Base-by-base conservation (phyloP, 768 basidiomycete species). In the Flagelloscypha sp. region DNA sequence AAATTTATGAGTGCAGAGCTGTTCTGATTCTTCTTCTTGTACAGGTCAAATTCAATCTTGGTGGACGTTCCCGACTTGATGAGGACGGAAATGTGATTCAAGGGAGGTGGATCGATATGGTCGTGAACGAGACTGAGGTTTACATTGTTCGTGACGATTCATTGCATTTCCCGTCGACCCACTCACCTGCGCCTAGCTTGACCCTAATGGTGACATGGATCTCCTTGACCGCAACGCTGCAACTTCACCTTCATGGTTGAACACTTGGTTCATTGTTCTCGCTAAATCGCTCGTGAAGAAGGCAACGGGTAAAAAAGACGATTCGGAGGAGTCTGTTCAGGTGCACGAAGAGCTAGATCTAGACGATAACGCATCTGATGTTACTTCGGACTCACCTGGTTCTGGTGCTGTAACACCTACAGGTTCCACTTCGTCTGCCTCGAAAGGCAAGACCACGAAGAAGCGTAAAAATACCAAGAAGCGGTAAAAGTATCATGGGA, bases 91-190 rank as follows among this genome's bases (percentile, higher is more conserved):
- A 71, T 38, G 43, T 56, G 12, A 50, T 61, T 16, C 53, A 56
- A 20, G 72, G 67, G 6, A 73, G 68, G 53, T 70, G 61, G 59
- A 62, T 89, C 40, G 86, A 90, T 41, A 77, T 89, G 77, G 67
- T 88, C 13, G 88, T 93, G 8, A 83, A 88, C 40, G 77, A 77
- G 28, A 62, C 71, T 27, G 52, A 78, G 24, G 85, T 90, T 25
- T 90, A 73, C 58, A 67, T 89, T 38, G 84, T 87, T 70, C 30
- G 24, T 3, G 10, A 27, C 20, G 27, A 27, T 30, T 35, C 27
- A 24, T 29, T 21, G 21, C 32, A 8, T 31, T 25, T n/a, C 19
- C 16, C 12, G 19, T 20, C 21, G 4, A 18, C 7, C 20, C 32
- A n/a, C 32, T 32, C 21, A 34, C n/a, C 7, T 35, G 30, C 23